Base-by-base conservation (phyloP, 2,329 filamentous ascomycete genomes). In the Fusarium chaquense region DNA sequence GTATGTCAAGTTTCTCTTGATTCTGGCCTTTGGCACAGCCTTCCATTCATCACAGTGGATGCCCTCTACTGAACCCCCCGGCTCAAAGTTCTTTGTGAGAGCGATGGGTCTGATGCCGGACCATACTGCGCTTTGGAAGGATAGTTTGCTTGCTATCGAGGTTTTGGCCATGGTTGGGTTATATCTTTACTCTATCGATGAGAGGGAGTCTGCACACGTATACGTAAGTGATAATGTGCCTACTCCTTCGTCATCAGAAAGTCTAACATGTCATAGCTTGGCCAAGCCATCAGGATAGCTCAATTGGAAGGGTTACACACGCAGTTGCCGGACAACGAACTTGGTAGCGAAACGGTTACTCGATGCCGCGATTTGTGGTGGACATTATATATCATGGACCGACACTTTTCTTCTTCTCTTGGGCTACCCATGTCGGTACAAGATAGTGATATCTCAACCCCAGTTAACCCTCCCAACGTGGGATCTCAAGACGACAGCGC, bases 1-100 rank as follows among this genome's bases (percentile, higher is more conserved):
- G 85, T 84, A 83, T 69, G 79, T 84, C 47, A 84, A 86, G 59
- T 85, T 83, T 53, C 76, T 86, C 6, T 73, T 86, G 5, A 79
- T 86, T 20, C 76, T 87, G 18, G 84, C 85, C 2, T 77, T 76
- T 62, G 75, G 76, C 10, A 76, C 70, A 9, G 76, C 76, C 4
- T 77, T 77, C 36, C 62, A 72, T 2, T 44, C 61, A 5, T 49
- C 65, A 16, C 70, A 64, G 10, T 55, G 63, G 3, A 52, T 32
- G 33, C 81, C 2, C 76, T 78, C 50, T 69, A 78, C 47, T 3
- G 73, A 78, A 4, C 74, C 77, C 6, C 77, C 78, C 1, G 78
- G 77, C 3, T 63, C 74, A 1, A 75, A 75, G 35, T 79, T 74
- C 50, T 80, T 80, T 60, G 58, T 77, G 6, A 62, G 77, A 1